Base-by-base conservation (phyloP, 2,329 filamentous ascomycete species). In the Clarireedia hainanense region DNA sequence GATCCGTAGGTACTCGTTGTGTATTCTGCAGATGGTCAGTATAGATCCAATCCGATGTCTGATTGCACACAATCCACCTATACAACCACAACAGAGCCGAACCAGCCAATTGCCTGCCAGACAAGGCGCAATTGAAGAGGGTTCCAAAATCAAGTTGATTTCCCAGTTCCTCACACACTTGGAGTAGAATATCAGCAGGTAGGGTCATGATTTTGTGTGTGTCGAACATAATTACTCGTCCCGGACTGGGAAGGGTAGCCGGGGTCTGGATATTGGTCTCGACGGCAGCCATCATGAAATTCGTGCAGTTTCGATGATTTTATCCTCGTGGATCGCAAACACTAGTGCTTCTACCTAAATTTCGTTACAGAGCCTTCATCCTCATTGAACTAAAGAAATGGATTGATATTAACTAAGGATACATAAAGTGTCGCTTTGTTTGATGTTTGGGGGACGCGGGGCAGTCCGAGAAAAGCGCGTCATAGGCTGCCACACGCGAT, bases 61-160 rank as follows among this genome's bases (percentile, higher is more conserved):
- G 4, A 20, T 50, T 36, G 23, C 17, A 23, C 9, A 6, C 26
- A 45, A n/a, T 47, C 20, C 70, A 85, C 83, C 81, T 78, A 67
- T 88, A 89, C 4, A 88, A 72, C 58, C 79, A 75, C 46, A 79
- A 76, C 45, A 88, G 69, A 6, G 84, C 83, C 54, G 83, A 74
- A 23, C 75, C 73, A 2, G 81, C 82, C 45, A 87, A 71, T 55
- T 75, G 72, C 60, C 75, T 80, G 60, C 77, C 80, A 50, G 80
- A 69, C 43, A 76, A 73, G 36, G 83, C 76, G 64, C 80, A 82
- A 55, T 73, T 76, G 70, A 80, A 86, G 9, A 89, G 75, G 5
- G 80, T 79, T 15, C 74, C 70, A 64, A 85, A 85, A 59, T 86
- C 81, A 47, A 72, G 73, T 55, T 76, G 72, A 14, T 70, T 69